Evolutionary conservation across 257 asterid genomes (phyloP), one percentile per base, ranked within the genome.

Genomic region (Gardenia jasminoides): DNA sequence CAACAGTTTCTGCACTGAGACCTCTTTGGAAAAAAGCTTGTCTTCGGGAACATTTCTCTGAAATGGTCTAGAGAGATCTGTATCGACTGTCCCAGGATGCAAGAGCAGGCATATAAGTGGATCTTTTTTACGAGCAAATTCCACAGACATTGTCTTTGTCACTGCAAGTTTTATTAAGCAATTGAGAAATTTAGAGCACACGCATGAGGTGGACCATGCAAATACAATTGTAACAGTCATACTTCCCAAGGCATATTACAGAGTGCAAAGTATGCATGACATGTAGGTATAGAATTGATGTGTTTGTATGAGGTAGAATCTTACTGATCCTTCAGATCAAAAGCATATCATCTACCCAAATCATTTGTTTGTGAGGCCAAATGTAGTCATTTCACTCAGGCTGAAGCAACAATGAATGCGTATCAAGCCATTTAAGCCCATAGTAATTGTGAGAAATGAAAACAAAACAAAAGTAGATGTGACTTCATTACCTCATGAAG

Each of bases 21-120:
- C 91, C 83, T 92, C 97, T 86, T 77, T 91, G 76, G 98, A 88
- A 82, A 93, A 95, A 78, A 93, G 97, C 82, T 93, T 93, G 41
- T 87, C 90, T 80, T 85, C 83, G 28, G 98, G 89, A 84, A 95
- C 94, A 85, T 93, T 92, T 83, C 76, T 78, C 85, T 91, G 97
- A 82, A 93, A 95, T 62, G 99, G 99, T 86, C 74, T 91, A 16
- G 99, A 95, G 66, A 95, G 86, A 86, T 93, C 99, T 26, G 99
- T 95, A 77, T 95, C 97, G 17, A 95, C 99, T 0, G 99, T 95
- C 81, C 99, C 99, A 4, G 99, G 99, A 85, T 95, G 99, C 91
- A 95, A 70, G 86, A 95, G 87, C 39, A 95, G 85, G 87, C 98
- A 92, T 80, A 87, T 71, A 76, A 95, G 85, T 13, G 97, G 98